phyloP scores from a whole-genome alignment of 148 eudicot genomes.

The Polygonum maritimum region DNA sequence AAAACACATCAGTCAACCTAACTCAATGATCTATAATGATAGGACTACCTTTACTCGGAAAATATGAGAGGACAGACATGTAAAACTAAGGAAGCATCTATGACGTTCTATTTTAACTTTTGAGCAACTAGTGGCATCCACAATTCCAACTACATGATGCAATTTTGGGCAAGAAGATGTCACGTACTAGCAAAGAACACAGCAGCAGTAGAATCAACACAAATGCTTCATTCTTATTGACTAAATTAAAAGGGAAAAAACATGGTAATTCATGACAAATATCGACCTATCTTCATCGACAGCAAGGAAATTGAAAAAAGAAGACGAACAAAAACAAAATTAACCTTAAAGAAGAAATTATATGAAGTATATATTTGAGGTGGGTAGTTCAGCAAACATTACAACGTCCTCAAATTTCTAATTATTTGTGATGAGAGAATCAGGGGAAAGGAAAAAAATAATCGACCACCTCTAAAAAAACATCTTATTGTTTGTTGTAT shows the following conservation, averaged over 20 bases:
- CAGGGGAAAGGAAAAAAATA: conserved; percentile 21
- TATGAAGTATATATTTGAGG: conserved; percentile 7
- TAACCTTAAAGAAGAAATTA: too few relatives aligned
- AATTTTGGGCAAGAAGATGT: not conserved
- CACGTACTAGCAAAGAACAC: not conserved
- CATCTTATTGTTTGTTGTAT: conserved; percentile 24
- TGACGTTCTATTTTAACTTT: not conserved
- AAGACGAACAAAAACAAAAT: not conserved
- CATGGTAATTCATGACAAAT: not conserved
- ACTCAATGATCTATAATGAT: not conserved
- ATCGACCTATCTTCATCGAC: not conserved
- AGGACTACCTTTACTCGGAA: not conserved
- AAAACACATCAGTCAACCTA: not conserved
- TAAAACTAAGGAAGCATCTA: not conserved
- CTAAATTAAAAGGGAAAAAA: not conserved
- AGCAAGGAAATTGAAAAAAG: not conserved
- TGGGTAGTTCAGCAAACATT: conserved; percentile 4
- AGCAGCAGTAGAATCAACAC: not conserved
- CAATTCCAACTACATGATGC: not conserved
- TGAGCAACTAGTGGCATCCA: not conserved
- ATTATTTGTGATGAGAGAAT: conserved; percentile 3
- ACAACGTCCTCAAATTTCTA: conserved; percentile 1
- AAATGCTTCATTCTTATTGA: not conserved
- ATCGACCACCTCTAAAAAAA: conserved; percentile 6
- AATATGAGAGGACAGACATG: not conserved